Base-by-base conservation (phyloP, 371 early-diverging fungal species). In the Circinella minor region DNA sequence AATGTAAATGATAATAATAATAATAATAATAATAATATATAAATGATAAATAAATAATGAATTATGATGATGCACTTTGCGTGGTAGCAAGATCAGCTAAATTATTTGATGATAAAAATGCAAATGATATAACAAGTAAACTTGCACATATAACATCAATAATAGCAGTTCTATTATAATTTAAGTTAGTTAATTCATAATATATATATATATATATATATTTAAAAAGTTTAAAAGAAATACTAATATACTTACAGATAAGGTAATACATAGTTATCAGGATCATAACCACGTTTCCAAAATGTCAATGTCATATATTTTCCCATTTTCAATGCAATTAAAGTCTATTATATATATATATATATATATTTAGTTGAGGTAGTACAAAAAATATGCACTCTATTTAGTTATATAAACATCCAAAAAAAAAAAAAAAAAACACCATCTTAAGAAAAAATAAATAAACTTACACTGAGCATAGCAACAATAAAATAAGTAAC, bases 221-320 rank as follows among this genome's bases (percentile, higher is more conserved):
- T n/a, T n/a, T n/a, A 39, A 39, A 39, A 6, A 4, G 39, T 39
- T 39, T 4, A 39, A 39, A 39, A 6, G 39, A 43, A 43, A 43
- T 43, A 15, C 8, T 51, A 0, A 13, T 8, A 13, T 17, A 76
- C 83, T 83, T 86, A 86, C 85, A 95, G 72, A 46, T 91, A 87
- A 18, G 95, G 94, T 69, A 94, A 79, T n/a, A 91, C 91, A 72
- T 92, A 93, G 74, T 94, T 92, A 65, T 95, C 94, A 11, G 94
- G 94, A 66, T 95, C 94, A 63, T 92, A 90, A 20, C 89, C 87
- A 47, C 81, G 78, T 46, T 81, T 73, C 95, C 95, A 95, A 51
- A 91, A 83, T 13, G 72, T 46, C 10, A 77, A 60, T 4, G 90
- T 87, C 79, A 89, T 87, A 55, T 73, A 81, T 72, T 85, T 85